Evolutionary conservation across 805 yeast genomes (phyloP), one percentile per base, ranked within the genome.

Genomic region (Dipodascus albidus): DNA sequence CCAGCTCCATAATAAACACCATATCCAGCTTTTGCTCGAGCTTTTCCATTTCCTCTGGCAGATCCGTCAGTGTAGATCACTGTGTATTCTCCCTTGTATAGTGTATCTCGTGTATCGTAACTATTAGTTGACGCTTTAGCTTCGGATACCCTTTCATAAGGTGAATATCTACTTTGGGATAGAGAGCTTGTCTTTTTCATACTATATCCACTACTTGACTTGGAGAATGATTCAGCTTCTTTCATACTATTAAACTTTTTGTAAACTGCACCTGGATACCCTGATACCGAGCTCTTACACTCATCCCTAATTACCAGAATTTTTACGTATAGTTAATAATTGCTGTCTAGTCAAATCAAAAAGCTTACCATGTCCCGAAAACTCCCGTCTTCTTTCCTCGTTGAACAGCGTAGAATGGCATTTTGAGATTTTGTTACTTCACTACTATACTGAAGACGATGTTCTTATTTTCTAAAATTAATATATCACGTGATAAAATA

Each of bases 31-130:
- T 59, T 54, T 0, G 76, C 71, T 6, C 59, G 58, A 0, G 51
- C 49, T 20, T 62, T 69, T 0, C 88, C 89, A 60, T 84, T 83
- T 2, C 78, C 75, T 8, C 81, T 69, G 0, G 82, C 73, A 0
- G 95, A 85, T 0, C 96, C 97, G 66, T 89, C 97, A 20, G 87
- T 82, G 61, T 78, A 89, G 0, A 87, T 50, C 3, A 47, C 14
- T 20, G 49, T 23, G 14, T 9, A 15, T 4, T 20, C 27, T 14
- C 11, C 23, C 6, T 3, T 3, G n/a, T 21, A 11, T 4, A 27
- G n/a, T 22, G 14, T 24, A 6, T 21, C 4, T 20, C 21, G 19
- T 17, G 17, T 42, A 52, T 3, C 15, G n/a, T 24, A 15, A 23
- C n/a, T n/a, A n/a, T n/a, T n/a, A n/a, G n/a, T n/a, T n/a, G n/a